Conservation (phyloP, 805 yeast species). For the Cyberlindnera mississippiensis region DNA sequence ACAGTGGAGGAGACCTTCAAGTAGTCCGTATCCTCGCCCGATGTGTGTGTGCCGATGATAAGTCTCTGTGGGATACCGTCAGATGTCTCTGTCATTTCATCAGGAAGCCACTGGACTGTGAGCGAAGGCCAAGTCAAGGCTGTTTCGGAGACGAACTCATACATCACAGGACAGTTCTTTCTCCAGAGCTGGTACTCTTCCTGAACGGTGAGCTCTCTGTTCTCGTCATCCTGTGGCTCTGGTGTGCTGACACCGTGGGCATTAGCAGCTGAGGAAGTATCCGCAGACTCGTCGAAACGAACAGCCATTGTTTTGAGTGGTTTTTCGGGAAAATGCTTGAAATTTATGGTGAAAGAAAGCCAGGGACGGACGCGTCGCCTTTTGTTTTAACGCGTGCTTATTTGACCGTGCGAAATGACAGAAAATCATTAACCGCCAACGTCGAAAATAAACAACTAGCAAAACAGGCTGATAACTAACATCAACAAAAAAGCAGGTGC, state of each 20-base stretch:
- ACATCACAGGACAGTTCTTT: conserved; percentile 76
- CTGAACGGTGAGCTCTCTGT: conserved; percentile 31
- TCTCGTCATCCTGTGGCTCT: conserved; percentile 23
- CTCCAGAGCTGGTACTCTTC: conserved; percentile 77
- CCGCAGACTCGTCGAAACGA: conserved; percentile 8
- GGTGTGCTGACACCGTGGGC: background rate
- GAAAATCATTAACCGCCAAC: background rate
- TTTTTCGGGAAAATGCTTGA: background rate
- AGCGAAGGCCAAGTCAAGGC: conserved; percentile 80
- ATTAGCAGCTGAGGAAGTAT: conserved; percentile 5
- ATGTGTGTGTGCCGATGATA: conserved; percentile 69
- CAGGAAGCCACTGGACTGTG: conserved; percentile 74
- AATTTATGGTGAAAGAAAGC: background rate
- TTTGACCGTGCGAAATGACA: background rate
- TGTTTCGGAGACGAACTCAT: conserved; percentile 77
- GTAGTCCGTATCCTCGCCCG: conserved; percentile 63
- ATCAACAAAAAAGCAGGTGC: background rate
- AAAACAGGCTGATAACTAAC: background rate
- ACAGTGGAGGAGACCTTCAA: conserved; percentile 62
- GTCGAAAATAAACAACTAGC: background rate
- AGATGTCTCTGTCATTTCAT: conserved; percentile 20
- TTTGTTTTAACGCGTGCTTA: background rate
- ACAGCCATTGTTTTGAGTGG: conserved; percentile 3
- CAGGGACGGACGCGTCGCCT: background rate
- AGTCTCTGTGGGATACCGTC: conserved; percentile 45